Evolutionary conservation across 306 rosid genomes (phyloP).

Genomic region (Oemleria cerasiformis): DNA sequence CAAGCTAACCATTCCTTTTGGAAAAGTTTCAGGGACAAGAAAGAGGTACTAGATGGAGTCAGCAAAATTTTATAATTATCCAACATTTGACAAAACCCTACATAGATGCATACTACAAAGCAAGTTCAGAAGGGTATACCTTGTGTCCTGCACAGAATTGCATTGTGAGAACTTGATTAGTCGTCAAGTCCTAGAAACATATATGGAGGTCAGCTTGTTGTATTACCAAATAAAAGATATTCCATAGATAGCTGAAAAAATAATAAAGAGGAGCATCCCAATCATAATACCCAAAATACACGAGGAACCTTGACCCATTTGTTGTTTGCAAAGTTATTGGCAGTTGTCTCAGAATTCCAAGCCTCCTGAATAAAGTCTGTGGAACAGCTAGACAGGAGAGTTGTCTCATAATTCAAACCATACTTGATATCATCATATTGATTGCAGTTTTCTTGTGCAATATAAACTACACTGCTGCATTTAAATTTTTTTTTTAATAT

Average conservation of each 20-base stretch:
- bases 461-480: neutral
- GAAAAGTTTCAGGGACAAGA: neutral
- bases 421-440: neutral
- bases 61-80: neutral
- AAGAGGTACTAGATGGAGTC: neutral
- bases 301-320: slow-evolving; percentile 65
- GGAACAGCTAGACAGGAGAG: slow-evolving; percentile 13
- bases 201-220: slow-evolving; percentile 22
- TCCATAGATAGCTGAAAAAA: neutral
- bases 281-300: slow-evolving; percentile 74
- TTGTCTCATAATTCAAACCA: neutral
- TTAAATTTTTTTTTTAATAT: neutral
- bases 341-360: slow-evolving; percentile 77
- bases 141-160: slow-evolving; percentile 64
- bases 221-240: neutral
- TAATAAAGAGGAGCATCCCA: slow-evolving; percentile 13
- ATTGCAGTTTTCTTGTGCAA: neutral
- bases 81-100: neutral
- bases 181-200: slow-evolving; percentile 68
- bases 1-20: neutral
- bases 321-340: slow-evolving; percentile 59
- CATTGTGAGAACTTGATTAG: slow-evolving; percentile 74
- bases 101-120: slow-evolving; percentile 4
- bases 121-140: slow-evolving; percentile 44
- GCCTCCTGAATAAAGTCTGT: slow-evolving; percentile 90